Percentiles rank a stretch among this genome's conserved stretches.
phyloP scores from a whole-genome alignment of 2,329 filamentous ascomycete species.

The Helminthosporium solani region DNA sequence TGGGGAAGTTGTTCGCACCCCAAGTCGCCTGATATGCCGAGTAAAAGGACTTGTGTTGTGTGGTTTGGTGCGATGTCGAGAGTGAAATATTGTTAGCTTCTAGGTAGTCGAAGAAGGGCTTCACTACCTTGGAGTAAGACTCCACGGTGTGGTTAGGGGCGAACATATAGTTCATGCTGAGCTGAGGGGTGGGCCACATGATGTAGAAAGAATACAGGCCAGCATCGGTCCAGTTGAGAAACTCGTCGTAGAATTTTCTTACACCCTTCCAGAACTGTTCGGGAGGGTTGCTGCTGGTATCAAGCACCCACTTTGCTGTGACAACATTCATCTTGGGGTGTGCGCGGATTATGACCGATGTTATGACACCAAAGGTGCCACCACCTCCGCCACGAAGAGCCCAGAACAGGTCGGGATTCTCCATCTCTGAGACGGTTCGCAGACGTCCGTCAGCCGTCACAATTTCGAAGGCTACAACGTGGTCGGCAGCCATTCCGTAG shows the following conservation, averaged over 20 bases:
- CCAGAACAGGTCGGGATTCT: constrained; percentile 25
- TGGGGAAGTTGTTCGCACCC: constrained; percentile 13
- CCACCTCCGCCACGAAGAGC: constrained; percentile 25
- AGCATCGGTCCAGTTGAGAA: constrained; percentile 16
- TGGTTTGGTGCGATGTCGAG: constrained; percentile 22
- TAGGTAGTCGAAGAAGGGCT: constrained; percentile 16
- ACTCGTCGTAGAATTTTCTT: constrained; percentile 13
- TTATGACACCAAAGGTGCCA: constrained; percentile 19
- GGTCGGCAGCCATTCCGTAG: constrained; percentile 37
- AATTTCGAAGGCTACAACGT: constrained; percentile 21
- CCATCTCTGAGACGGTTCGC: constrained; percentile 14
- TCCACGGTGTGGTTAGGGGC: constrained; percentile 17
- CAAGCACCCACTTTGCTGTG: constrained; percentile 24
- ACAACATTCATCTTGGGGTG: constrained; percentile 25
- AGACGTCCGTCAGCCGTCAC: constrained; percentile 20
- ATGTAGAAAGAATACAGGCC: constrained; percentile 20
- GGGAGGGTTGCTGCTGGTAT: constrained; percentile 14
- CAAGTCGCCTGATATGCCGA: constrained; percentile 24
- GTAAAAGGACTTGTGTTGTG: constrained; percentile 16
- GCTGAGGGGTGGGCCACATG: constrained; percentile 12
- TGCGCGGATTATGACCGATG: constrained; percentile 17
- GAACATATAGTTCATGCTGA: constrained; percentile 20
- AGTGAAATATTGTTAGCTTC: constrained; percentile 19
- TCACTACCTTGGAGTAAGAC: constrained; percentile 12
- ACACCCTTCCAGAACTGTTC: constrained; percentile 20